Base-by-base conservation (phyloP, 1,139 yeast species). In the Blastobotrys apis region DNA sequence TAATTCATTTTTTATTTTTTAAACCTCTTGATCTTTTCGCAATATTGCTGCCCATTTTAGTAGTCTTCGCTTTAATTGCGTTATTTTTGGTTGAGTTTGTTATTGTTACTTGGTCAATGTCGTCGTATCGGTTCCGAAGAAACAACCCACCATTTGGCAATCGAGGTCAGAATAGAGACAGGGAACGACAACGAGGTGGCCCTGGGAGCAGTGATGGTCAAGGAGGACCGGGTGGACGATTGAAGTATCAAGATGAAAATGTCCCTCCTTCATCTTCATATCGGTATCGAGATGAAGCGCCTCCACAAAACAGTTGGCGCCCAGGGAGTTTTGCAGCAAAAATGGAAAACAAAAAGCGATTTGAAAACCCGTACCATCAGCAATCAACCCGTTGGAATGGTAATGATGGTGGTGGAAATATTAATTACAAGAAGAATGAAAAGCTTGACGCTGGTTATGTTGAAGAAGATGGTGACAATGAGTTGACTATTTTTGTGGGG, bases 401-500 rank as follows among this genome's bases (percentile, higher is more conserved):
- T 10, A 20, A 20, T 12, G 15, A 22, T 13, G 20, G 26, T 6
- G 26, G 26, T 23, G 26, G 26, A 6, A 10, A 23, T 23, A 10
- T 6, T 10, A 23, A 23, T 10, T 6, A 23, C 26, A 23, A 23
- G 26, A 6, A 10, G 10, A 23, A 6, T 23, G 26, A 10, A n/a
- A n/a, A n/a, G n/a, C n/a, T n/a, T n/a, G n/a, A n/a, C n/a, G n/a
- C n/a, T n/a, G n/a, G n/a, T n/a, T n/a, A n/a, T n/a, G 15, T 12
- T 6, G 32, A 16, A 15, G 41, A 29, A 30, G 41, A 33, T 12
- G 19, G 12, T n/a, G 27, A 33, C 26, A 26, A 39, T n/a, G 43
- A 33, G 13, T 15, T 13, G 8, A 23, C 34, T 9, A 27, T 42
- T 5, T 42, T 30, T 37, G 45, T 42, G 20, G 45, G 45, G n/a